Evolutionary conservation across 129 eudicot species (phyloP), one percentile per base, ranked within the genome.

Genomic region (Escallonia rubra): DNA sequence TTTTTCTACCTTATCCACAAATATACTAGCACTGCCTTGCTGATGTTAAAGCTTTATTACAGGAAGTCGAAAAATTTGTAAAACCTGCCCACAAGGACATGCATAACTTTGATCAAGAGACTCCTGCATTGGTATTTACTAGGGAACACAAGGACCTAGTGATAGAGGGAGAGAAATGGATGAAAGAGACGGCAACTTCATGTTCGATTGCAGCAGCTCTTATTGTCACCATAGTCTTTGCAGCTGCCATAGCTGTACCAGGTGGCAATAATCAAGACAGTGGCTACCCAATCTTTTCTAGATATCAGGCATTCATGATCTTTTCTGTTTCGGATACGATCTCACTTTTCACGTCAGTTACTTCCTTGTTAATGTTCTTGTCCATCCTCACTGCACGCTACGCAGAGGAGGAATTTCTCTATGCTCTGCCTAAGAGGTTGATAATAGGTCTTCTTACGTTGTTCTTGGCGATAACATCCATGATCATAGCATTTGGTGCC

Each of bases 41-140:
- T n/a, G n/a, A n/a, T n/a, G n/a, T n/a, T n/a, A n/a, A n/a, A n/a
- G n/a, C n/a, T n/a, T n/a, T n/a, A n/a, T n/a, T n/a, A n/a, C n/a
- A n/a, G n/a, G n/a, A n/a, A n/a, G n/a, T 76, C 39, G 45, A 76
- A 65, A 70, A 50, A 56, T 43, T 70, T 12, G 57, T 70, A 14
- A 41, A 12, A 42, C 79, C 79, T 3, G 7, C 41, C 10, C 42
- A 61, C 40, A 61, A 53, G 53, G 9, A n/a, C 3, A 4, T 45
- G 13, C 10, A 39, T n/a, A 69, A 75, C 61, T 7, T 10, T 8
- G 6, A 10, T 16, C 16, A 4, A 39, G 80, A 75, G 63, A 75
- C 74, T 7, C 74, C 71, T 5, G 43, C 15, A 9, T 68, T 75
- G 70, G 54, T 75, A 5, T 75, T 75, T 13, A 4, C 52, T 7